Base-by-base conservation (phyloP, 371 early-diverging fungal species). In the Rhizopus stolonifer region DNA sequence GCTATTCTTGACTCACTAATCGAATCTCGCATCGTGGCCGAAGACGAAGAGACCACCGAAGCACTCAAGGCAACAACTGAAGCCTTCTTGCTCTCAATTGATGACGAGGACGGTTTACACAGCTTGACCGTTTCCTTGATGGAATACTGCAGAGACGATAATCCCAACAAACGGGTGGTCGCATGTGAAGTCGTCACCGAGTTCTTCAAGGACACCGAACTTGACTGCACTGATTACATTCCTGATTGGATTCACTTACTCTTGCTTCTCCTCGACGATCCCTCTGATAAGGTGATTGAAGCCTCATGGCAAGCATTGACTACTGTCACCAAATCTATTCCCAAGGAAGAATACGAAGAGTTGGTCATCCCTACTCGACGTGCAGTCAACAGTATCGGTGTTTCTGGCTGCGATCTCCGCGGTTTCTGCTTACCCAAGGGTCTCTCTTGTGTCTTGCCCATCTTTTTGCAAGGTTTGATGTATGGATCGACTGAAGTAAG, bases 371-470 rank as follows among this genome's bases (percentile, higher is more conserved):
- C 90, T 11, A 70, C 88, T 4, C 77, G 90, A 31, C 80, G 84
- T 7, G 84, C 92, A 3, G 71, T 97, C n/a, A 72, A 69, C 36
- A 69, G 64, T 31, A 72, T 79, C 19, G 75, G 77, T 57, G 76
- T 78, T 44, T 72, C 85, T 25, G 82, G 81, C 22, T 73, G 80
- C n/a, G 81, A 81, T 36, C 67, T 96, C 47, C 86, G 87, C 32
- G 98, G 94, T 7, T 95, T 96, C 77, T 84, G 86, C 49, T 64
- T 94, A 64, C 91, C 98, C 56, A 95, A 94, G 80, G 95, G 96
- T 55, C 82, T 96, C 59, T 81, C 91, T 0, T 92, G 96, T 7
- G 51, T 96, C 46, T 74, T 98, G 54, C 88, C 95, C 17, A 89
- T 97, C 61, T 92, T 93, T 78, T 77, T 92, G 65, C 95, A 96